Base-by-base conservation (phyloP, 257 asterid species). In the Solanum tarapatanum region DNA sequence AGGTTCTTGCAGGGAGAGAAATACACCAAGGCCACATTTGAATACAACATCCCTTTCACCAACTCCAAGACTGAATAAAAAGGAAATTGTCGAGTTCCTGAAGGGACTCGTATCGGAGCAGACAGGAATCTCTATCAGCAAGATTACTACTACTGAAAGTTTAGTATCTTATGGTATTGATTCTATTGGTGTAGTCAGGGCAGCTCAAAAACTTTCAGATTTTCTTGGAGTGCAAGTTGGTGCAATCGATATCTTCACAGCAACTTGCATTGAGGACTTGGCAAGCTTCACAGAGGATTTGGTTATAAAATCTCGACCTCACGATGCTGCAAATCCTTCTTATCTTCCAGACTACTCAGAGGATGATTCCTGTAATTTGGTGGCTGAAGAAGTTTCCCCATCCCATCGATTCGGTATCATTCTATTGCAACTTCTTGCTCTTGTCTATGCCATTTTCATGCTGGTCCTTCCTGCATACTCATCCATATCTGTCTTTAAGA, bases 121-220 rank as follows among this genome's bases (percentile, higher is more conserved):
- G 69, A 89, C 96, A 17, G 94, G 95, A 30, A 87, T 94, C 90
- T 90, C 93, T 32, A 41, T 90, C 32, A 84, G 90, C 90, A 94
- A 93, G 87, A 94, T 96, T 87, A 92, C 96, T 45, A 89, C 95
- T 16, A 91, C 93, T 41, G 97, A 92, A 3, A 96, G 90, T 88
- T 93, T 96, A 88, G 87, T 87, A 36, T 88, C 95, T 73, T 96
- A 96, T 86, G 98, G 98, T 62, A 93, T 96, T 76, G 98, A 96
- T 90, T 96, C 98, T 28, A 96, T 96, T 87, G 98, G 98, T n/a
- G 98, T 96, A 64, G 98, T 94, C 41, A 90, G 97, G 91, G 98
- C 98, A 80, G 98, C 98, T 87, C 98, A 96, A 87, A 96, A 94
- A 93, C 98, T 96, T 68, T 94, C 98, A 1, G 95, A 94, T 87